These are phyloP conservation scores for Basipetospora chlamydospora DNA, from an alignment of 2,329 filamentous ascomycete genomes.

Conservation along the genomic window DNA sequence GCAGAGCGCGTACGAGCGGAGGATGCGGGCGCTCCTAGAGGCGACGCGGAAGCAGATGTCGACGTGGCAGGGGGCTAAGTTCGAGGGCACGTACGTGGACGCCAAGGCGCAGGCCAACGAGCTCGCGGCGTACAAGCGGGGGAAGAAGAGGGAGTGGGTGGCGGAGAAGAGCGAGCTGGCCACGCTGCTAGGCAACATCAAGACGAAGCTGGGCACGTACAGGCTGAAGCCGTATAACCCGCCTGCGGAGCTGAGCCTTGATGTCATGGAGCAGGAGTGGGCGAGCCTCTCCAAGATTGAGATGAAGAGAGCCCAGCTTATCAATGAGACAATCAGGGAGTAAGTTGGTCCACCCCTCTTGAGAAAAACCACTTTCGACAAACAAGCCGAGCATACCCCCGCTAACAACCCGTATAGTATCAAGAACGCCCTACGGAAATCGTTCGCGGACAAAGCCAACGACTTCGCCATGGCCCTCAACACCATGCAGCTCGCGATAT, in stretches of 20 bases:
- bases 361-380: neutral
- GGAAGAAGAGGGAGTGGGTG: conserved; percentile 87
- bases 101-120: conserved; percentile 74
- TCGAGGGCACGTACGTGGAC: conserved; percentile 83
- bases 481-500: conserved; percentile 87
- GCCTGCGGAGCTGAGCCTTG: conserved; percentile 66
- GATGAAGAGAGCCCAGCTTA: conserved; percentile 77
- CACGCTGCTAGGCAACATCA: conserved; percentile 90
- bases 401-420: conserved; percentile 38
- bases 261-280: conserved; percentile 76
- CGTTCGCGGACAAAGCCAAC: conserved; percentile 95
- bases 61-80: conserved; percentile 64
- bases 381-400: no score
- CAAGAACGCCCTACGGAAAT: conserved; percentile 83
- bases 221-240: conserved; percentile 82
- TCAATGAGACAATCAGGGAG: conserved; percentile 97
- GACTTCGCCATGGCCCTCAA: conserved; percentile 93
- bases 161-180: conserved; percentile 94
- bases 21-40: conserved; percentile 71
- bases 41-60: conserved; percentile 60
- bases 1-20: conserved; percentile 88
- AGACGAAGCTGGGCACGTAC: conserved; percentile 95
- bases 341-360: conserved; percentile 24
- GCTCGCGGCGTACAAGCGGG: conserved; percentile 82
- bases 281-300: conserved; percentile 64